A percentile compares a stretch with the other conserved stretches of the same genome.
Conservation (phyloP, 305 asterid genomes). For the Fraxinus sp. region DNA sequence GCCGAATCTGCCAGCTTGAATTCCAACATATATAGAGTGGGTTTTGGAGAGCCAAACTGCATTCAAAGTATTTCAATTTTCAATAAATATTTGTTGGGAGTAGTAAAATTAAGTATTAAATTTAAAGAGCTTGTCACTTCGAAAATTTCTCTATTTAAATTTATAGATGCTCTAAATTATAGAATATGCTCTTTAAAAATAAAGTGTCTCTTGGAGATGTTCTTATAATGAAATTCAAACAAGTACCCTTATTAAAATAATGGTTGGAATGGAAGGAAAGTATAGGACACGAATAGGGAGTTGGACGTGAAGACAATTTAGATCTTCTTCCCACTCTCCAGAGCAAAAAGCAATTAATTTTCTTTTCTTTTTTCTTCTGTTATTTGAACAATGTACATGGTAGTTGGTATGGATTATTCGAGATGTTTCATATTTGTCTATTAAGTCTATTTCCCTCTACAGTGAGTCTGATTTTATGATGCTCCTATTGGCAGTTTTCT, state of each 20-base stretch:
- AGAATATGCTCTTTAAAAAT: no score
- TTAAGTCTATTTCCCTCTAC: neutral
- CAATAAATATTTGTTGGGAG: no score
- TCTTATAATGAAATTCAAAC: no score
- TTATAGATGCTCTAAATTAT: no score
- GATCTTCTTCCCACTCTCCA: neutral
- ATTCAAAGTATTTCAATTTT: no score
- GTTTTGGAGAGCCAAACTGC: no score
- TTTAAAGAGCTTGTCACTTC: no score
- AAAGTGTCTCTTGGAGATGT: no score
- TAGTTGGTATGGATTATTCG: neutral
- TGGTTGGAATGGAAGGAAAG: neutral
- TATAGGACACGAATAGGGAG: neutral
- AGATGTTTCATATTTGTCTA: neutral
- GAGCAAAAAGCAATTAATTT: neutral
- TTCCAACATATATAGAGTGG: no score
- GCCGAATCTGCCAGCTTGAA: no score
- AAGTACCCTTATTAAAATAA: neutral
- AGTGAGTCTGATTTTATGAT: neutral
- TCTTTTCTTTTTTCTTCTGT: neutral
- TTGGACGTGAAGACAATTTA: neutral
- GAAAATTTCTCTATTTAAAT: no score
- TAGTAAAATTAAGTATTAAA: no score
- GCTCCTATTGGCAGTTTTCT: neutral
- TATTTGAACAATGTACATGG: neutral